phyloP scores from a whole-genome alignment of 768 basidiomycete species.

The Suillus alpinus region DNA sequence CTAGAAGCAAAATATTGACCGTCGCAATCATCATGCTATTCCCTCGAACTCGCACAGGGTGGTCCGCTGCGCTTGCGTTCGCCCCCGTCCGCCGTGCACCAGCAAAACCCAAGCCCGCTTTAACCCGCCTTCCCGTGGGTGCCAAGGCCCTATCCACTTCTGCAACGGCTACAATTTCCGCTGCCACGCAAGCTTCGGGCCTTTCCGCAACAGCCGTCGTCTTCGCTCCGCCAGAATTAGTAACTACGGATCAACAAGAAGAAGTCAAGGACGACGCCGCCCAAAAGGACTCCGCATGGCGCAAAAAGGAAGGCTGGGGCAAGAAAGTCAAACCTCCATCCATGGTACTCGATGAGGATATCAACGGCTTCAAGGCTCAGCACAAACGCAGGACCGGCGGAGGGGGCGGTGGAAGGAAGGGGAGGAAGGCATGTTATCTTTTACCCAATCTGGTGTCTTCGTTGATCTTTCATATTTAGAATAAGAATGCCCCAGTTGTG shows the following conservation, averaged over 20 bases:
- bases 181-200: constrained; percentile 24
- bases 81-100: constrained; percentile 72
- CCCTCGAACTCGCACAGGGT: constrained; percentile 50
- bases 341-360: constrained; percentile 86
- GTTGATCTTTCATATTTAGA: constrained; percentile 36
- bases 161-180: constrained; percentile 18
- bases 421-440: constrained; percentile 54
- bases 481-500: constrained; percentile 53
- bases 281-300: constrained; percentile 32
- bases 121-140: constrained; percentile 55
- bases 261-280: constrained; percentile 27
- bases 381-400: constrained; percentile 54
- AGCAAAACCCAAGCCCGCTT: constrained; percentile 44
- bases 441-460: background rate
- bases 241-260: constrained; percentile 29
- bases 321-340: constrained; percentile 89
- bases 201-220: constrained; percentile 63
- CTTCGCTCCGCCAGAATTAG: constrained; percentile 64
- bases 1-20: constrained; percentile 36
- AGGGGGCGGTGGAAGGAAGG: constrained; percentile 48
- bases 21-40: constrained; percentile 30
- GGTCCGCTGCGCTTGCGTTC: constrained; percentile 89
- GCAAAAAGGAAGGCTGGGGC: constrained; percentile 67
- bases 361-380: constrained; percentile 74
- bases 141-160: constrained; percentile 37